These are phyloP conservation scores for Selaginella tamariscina DNA, from an alignment of 75 land plant species.

Conservation along the genomic window DNA sequence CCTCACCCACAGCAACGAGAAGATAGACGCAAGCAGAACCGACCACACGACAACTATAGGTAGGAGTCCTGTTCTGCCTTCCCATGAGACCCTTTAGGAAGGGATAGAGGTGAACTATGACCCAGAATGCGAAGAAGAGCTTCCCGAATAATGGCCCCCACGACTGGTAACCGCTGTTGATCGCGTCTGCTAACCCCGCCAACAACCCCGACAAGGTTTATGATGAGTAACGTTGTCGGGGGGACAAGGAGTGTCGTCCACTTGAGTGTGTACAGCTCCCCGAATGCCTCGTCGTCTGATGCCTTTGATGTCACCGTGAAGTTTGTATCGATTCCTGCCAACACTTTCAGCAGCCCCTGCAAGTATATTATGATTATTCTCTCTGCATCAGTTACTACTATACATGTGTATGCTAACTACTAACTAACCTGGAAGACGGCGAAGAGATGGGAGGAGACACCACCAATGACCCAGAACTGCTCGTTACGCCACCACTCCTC, in stretches of 20 bases:
- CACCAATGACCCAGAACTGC: conserved; percentile 78
- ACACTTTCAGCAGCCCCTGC: conserved; percentile 85
- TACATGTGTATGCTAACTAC: too few relatives aligned
- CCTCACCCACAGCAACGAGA: conserved; percentile 80
- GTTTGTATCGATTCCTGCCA: conserved; percentile 93
- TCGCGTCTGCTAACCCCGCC: conserved; percentile 76
- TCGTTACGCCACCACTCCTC: conserved; percentile 69
- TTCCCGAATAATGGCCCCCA: conserved; percentile 88
- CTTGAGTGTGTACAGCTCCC: conserved; percentile 75
- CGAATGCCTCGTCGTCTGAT: conserved; percentile 74
- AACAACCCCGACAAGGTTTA: conserved; percentile 77
- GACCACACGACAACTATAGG: conserved; percentile 88
- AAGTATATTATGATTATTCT: too few relatives aligned
- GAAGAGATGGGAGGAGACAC: conserved; percentile 65
- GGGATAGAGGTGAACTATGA: conserved; percentile 75
- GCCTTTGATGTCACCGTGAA: conserved; percentile 97
- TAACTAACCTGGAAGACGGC: conserved; percentile 7
- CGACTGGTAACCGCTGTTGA: conserved; percentile 73
- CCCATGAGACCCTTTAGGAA: conserved; percentile 86
- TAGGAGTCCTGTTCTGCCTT: conserved; percentile 66
- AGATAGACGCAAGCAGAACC: conserved; percentile 78
- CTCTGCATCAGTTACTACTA: too few relatives aligned
- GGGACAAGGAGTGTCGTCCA: conserved; percentile 78
- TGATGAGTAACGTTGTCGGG: conserved; percentile 62
- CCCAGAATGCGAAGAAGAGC: conserved; percentile 81